Conservation (phyloP, 2,329 filamentous ascomycete genomes). For the Verticillium tricorpus region DNA sequence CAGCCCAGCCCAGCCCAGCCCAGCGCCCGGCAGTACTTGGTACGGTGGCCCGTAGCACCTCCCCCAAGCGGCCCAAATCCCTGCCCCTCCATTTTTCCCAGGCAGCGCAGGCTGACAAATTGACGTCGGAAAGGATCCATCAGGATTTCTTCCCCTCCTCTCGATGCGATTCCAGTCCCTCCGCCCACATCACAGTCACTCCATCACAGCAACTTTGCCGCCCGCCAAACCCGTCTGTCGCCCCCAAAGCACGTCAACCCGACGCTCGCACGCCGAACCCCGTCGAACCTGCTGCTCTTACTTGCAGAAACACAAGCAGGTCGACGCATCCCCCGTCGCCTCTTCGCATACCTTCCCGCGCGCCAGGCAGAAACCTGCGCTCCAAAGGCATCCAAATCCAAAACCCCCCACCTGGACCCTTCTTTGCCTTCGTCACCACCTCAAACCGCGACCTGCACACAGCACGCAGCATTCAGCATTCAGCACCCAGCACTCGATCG, state of each 20-base stretch:
- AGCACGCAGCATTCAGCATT: not conserved
- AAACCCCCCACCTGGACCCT: not conserved
- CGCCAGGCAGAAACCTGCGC: not conserved
- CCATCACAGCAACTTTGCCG: constrained; percentile 2
- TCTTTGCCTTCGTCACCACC: not conserved
- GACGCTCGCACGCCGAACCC: not conserved
- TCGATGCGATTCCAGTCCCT: constrained; percentile 9
- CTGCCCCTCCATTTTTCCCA: not conserved
- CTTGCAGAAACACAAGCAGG: not conserved
- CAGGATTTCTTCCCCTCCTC: constrained; percentile 10
- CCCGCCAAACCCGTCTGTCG: not conserved
- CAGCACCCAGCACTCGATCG: not conserved
- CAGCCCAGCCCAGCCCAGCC: not conserved
- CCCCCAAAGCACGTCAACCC: not conserved
- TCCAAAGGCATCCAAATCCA: not conserved
- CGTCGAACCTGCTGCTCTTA: not conserved
- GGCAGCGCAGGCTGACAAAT: constrained; percentile 14
- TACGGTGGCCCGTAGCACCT: not conserved
- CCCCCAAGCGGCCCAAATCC: not conserved
- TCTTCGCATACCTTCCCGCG: not conserved
- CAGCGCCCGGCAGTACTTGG: not conserved
- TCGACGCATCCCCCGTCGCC: not conserved
- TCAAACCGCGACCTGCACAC: not conserved
- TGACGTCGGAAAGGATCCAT: constrained; percentile 6
- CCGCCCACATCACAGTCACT: constrained; percentile 1